Conservation (phyloP, 192 early-diverging fungal species). For the Backusella sp. region DNA sequence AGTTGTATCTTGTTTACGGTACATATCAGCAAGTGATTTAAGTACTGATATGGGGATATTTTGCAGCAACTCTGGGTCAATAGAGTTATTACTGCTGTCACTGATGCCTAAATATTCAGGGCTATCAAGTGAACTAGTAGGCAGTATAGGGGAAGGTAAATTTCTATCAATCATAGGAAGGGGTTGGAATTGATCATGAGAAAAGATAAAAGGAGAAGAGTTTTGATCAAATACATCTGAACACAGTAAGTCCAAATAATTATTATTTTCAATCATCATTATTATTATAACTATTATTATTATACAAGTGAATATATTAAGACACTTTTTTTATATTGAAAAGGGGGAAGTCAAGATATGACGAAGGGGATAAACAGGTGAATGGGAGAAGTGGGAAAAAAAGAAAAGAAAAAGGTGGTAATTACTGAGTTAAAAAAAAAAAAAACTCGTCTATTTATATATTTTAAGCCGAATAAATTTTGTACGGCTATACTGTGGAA, state of each 20-base stretch:
- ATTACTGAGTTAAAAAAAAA: not conserved
- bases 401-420: not conserved
- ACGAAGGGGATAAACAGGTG: not conserved
- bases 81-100: not conserved
- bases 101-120: not conserved
- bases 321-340: not conserved
- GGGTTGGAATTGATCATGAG: not conserved
- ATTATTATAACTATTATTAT: not conserved
- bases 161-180: not conserved
- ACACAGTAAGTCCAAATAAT: not conserved
- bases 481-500: not conserved
- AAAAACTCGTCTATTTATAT: not conserved
- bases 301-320: not conserved
- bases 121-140: not conserved
- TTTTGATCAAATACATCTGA: not conserved
- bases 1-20: constrained; percentile 1
- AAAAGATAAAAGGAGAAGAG: not conserved
- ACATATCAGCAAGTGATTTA: not conserved
- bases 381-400: not conserved
- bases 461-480: not conserved
- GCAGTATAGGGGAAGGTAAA: not conserved
- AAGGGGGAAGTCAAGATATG: not conserved
- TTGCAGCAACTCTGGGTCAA: not conserved
- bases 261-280: not conserved
- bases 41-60: not conserved